These are phyloP conservation scores for Coemansia sp. DNA, from an alignment of 192 early-diverging fungal species.

Conservation along the genomic window DNA sequence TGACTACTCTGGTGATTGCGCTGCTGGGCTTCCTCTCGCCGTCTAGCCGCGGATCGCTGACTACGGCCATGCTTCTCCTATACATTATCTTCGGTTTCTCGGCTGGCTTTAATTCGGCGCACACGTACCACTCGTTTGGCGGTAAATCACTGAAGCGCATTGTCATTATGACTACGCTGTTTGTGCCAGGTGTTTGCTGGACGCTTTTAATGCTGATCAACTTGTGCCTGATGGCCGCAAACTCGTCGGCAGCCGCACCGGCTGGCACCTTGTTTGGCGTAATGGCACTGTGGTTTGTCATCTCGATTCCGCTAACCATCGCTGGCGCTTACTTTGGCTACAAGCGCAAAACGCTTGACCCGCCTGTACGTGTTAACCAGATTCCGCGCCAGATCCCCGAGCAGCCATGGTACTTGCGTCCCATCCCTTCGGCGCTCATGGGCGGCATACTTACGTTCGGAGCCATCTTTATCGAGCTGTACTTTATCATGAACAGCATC, in stretches of 20 bases:
- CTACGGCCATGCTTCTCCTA: slow-evolving; percentile 90
- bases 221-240: slow-evolving; percentile 76
- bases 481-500: slow-evolving; percentile 94
- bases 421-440: slow-evolving; percentile 71
- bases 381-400: slow-evolving; percentile 94
- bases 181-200: slow-evolving; percentile 74
- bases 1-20: slow-evolving; percentile 82
- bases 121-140: slow-evolving; percentile 91
- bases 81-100: slow-evolving; percentile 86
- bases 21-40: slow-evolving; percentile 94
- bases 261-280: slow-evolving; percentile 83
- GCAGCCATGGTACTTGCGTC: slow-evolving; percentile 76
- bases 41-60: slow-evolving; percentile 87
- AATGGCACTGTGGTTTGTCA: slow-evolving; percentile 77
- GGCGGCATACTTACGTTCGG: slow-evolving; percentile 90
- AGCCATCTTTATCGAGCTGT: slow-evolving; percentile 94
- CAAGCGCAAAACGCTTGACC: slow-evolving; percentile 66
- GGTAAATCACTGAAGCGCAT: slow-evolving; percentile 88
- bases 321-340: slow-evolving; percentile 75
- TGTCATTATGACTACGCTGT: slow-evolving; percentile 75
- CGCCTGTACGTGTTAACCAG: slow-evolving; percentile 87
- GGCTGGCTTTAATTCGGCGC: slow-evolving; percentile 88
- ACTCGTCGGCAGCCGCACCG: slow-evolving; percentile 88
- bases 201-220: slow-evolving; percentile 72
- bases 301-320: slow-evolving; percentile 83